Conservation (phyloP, 768 basidiomycete species). For the Lactarius sanguifluus region DNA sequence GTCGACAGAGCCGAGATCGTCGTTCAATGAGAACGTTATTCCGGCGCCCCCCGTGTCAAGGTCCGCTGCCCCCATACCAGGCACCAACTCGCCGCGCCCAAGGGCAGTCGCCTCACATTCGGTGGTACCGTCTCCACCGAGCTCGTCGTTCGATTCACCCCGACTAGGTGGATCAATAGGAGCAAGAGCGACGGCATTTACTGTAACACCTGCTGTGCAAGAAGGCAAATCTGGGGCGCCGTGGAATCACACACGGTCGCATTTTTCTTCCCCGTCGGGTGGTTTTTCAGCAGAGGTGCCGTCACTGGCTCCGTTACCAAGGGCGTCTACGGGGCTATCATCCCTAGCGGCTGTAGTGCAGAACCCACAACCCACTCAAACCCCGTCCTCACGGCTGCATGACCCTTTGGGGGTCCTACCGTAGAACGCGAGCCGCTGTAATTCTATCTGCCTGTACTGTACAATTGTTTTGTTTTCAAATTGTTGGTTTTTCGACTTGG, state of each 20-base stretch:
- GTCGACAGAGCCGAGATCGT: slow-evolving; percentile 12
- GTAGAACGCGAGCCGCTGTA: slow-evolving; percentile 23
- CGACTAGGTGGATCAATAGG: slow-evolving; percentile 19
- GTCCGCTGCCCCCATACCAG: slow-evolving; percentile 20
- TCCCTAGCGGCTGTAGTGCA: slow-evolving; percentile 19
- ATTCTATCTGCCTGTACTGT: slow-evolving; percentile 5
- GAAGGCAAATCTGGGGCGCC: slow-evolving; percentile 42
- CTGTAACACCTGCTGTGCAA: slow-evolving; percentile 24
- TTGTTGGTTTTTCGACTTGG: too few species aligned
- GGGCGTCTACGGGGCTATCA: slow-evolving; percentile 38
- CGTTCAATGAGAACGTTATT: slow-evolving; percentile 15
- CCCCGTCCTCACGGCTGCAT: slow-evolving; percentile 29
- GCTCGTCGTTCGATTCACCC: slow-evolving; percentile 26
- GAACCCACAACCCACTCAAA: slow-evolving; percentile 28
- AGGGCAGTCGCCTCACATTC: slow-evolving; percentile 22
- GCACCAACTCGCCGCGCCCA: slow-evolving; percentile 26
- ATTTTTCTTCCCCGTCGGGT: slow-evolving; percentile 39
- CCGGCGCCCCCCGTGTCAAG: slow-evolving; percentile 29
- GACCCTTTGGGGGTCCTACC: slow-evolving; percentile 36
- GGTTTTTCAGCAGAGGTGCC: slow-evolving; percentile 38
- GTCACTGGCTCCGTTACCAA: slow-evolving; percentile 53
- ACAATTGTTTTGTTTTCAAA: neutral
- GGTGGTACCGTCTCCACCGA: slow-evolving; percentile 23
- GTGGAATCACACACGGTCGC: slow-evolving; percentile 58
- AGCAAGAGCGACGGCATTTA: slow-evolving; percentile 26